Conservation (phyloP, 2,329 filamentous ascomycete genomes). For the Paecilomyces formosus region DNA sequence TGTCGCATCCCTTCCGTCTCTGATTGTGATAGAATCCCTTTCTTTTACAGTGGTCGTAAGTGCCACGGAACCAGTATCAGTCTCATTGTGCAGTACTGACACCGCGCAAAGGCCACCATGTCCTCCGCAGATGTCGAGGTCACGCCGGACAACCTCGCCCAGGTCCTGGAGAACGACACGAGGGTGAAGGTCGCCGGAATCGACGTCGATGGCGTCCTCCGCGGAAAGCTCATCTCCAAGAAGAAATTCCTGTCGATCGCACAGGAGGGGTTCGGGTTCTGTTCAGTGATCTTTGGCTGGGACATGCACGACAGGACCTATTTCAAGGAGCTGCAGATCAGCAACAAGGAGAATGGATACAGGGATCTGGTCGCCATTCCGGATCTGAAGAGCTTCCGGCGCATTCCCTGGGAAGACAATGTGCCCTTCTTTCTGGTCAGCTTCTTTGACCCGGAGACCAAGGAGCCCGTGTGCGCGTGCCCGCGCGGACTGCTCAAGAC, state of each 20-base stretch:
- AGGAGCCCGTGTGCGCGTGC: conserved; percentile 65
- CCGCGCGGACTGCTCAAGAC: conserved; percentile 68
- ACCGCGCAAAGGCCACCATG: not conserved
- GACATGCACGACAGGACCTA: conserved; percentile 96
- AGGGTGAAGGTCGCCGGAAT: conserved; percentile 83
- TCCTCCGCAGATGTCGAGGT: conserved; percentile 9
- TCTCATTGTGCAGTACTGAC: not conserved
- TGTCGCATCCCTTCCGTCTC: no score
- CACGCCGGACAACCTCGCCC: conserved; percentile 58
- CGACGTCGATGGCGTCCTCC: conserved; percentile 79
- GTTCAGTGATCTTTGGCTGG: conserved; percentile 91
- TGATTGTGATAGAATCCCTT: not conserved
- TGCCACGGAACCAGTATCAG: not conserved
- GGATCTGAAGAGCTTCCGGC: conserved; percentile 67
- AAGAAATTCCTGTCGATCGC: conserved; percentile 83
- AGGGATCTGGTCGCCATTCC: conserved; percentile 75
- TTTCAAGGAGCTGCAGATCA: conserved; percentile 74
- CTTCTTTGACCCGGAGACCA: conserved; percentile 75
- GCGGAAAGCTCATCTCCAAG: conserved; percentile 87
- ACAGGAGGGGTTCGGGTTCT: conserved; percentile 81
- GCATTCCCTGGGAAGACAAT: conserved; percentile 86
- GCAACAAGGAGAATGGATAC: conserved; percentile 87
- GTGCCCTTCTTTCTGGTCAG: conserved; percentile 78
- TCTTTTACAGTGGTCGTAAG: not conserved
- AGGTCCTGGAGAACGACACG: conserved; percentile 61